Percentiles rank a stretch among this genome's conserved stretches.
Conservation (phyloP, 75 land plant species). For the Gnetum montanum region DNA sequence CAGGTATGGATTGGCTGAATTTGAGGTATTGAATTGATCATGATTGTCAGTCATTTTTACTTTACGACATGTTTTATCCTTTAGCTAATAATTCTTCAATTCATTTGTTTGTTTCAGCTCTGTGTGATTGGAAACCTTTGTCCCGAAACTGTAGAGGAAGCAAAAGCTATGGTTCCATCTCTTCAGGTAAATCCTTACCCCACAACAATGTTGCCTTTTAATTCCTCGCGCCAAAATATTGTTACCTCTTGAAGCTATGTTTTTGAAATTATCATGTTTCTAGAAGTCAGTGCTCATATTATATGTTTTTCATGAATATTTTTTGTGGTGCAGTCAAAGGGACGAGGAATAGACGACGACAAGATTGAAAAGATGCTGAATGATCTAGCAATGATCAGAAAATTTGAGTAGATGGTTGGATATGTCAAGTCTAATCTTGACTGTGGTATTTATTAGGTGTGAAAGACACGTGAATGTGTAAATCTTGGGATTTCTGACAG, state of each 20-base stretch:
- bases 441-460: too few species aligned
- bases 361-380: conserved; percentile 75
- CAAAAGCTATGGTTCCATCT: too few species aligned
- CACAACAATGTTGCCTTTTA: background rate
- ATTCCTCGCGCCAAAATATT: background rate
- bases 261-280: background rate
- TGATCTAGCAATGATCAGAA: conserved; percentile 68
- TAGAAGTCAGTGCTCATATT: background rate
- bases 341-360: conserved; percentile 64
- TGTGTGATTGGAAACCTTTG: conserved; percentile 91
- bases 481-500: too few species aligned
- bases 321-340: conserved; percentile 46
- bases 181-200: background rate
- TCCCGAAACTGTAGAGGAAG: too few species aligned
- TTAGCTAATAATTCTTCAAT: background rate
- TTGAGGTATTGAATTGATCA: conserved; percentile 48
- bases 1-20: conserved; percentile 67
- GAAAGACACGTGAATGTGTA: background rate
- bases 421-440: background rate
- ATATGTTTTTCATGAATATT: background rate
- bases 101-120: conserved; percentile 34
- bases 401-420: conserved; percentile 24
- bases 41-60: background rate
- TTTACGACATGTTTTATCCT: background rate
- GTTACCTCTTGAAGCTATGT: background rate